Evolutionary conservation across 306 rosid genomes (phyloP).

Genomic region (Prunus mume): DNA sequence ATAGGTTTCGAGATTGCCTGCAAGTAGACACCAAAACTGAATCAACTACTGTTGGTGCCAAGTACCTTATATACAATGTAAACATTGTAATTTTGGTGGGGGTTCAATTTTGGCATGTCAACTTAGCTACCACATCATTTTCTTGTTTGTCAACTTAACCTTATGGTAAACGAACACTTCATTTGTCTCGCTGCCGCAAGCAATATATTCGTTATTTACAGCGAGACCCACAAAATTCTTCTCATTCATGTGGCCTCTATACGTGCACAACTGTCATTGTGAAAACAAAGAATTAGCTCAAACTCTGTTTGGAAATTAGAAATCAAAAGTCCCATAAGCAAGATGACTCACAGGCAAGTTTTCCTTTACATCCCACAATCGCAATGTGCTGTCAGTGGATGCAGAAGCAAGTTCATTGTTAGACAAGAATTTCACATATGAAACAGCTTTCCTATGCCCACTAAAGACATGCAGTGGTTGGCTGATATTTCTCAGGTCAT

Average conservation of each 20-base stretch:
- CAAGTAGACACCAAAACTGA: constrained; percentile 12
- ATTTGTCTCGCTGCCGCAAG: constrained; percentile 95
- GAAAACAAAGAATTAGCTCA: neutral
- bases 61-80: neutral
- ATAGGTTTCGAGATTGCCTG: constrained; percentile 86
- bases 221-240: constrained; percentile 91
- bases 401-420: constrained; percentile 87
- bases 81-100: neutral
- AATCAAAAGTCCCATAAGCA: neutral
- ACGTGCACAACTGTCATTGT: constrained; percentile 61
- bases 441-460: constrained; percentile 83
- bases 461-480: constrained; percentile 75
- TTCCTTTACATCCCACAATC: constrained; percentile 83
- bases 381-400: constrained; percentile 84
- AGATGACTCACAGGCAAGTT: constrained; percentile 64
- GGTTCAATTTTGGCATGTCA: neutral
- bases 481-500: constrained; percentile 80
- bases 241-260: constrained; percentile 88
- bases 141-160: constrained; percentile 39
- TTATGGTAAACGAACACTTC: constrained; percentile 93
- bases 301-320: neutral
- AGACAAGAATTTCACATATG: constrained; percentile 85
- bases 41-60: neutral
- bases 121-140: neutral
- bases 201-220: constrained; percentile 70